Percentiles rank a stretch among this genome's conserved stretches.
These are phyloP conservation scores for Dissophora globulifera DNA, from an alignment of 192 early-diverging fungal genomes.

Conservation along the genomic window DNA sequence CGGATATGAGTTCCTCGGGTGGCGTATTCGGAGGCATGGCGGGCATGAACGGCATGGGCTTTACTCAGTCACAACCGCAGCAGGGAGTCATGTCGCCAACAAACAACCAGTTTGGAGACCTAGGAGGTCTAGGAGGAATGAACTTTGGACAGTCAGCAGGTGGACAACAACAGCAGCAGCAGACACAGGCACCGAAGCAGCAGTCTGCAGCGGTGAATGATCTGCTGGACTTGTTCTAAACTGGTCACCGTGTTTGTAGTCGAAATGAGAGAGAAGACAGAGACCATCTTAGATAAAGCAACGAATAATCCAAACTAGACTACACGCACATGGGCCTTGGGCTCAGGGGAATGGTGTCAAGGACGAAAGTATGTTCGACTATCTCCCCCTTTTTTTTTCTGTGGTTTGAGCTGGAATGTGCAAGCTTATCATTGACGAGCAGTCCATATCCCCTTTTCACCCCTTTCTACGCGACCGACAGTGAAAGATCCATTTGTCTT, in stretches of 20 bases:
- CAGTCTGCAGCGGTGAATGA: slow-evolving; percentile 43
- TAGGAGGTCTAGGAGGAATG: slow-evolving; percentile 31
- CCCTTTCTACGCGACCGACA: too few species aligned
- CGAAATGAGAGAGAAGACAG: background rate
- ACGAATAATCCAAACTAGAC: background rate
- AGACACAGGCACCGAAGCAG: slow-evolving; percentile 39
- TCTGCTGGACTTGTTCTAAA: slow-evolving; percentile 35
- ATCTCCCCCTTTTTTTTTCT: too few species aligned
- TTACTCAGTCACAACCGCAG: slow-evolving; percentile 6
- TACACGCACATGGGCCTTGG: too few species aligned
- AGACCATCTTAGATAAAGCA: background rate
- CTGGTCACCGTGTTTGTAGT: background rate
- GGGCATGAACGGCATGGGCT: slow-evolving; percentile 2
- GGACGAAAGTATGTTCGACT: too few species aligned
- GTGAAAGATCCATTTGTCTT: too few species aligned
- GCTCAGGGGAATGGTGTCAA: too few species aligned
- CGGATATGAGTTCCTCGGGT: slow-evolving; percentile 27
- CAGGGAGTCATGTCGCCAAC: slow-evolving; percentile 7
- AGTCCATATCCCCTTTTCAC: too few species aligned
- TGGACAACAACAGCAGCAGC: slow-evolving; percentile 15
- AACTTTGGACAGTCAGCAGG: slow-evolving; percentile 18
- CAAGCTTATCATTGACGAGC: too few species aligned
- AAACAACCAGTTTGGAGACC: slow-evolving; percentile 32
- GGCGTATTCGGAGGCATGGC: slow-evolving; percentile 25
- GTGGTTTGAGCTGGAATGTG: too few species aligned